phyloP scores from a whole-genome alignment of 2,329 filamentous ascomycete genomes.

The Monilinia fructicola region DNA sequence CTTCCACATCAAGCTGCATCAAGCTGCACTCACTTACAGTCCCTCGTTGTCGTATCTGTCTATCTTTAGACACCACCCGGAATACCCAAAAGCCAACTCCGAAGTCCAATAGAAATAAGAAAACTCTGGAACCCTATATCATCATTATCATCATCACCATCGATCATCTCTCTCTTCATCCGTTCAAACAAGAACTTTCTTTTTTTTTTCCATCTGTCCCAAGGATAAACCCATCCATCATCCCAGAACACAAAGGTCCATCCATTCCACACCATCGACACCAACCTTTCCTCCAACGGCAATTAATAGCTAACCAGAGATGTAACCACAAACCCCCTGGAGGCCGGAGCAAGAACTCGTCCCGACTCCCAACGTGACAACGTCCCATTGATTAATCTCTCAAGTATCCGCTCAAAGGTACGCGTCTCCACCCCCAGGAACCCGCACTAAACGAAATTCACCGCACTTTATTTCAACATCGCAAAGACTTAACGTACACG shows the following conservation, averaged over 20 bases:
- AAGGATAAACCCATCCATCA: too few relatives aligned
- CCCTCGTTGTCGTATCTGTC: too few relatives aligned
- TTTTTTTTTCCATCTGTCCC: background rate
- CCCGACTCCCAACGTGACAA: too few relatives aligned
- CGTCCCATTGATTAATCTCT: background rate
- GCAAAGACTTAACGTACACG: conserved; percentile 35
- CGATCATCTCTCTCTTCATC: background rate
- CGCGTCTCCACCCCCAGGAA: conserved; percentile 1
- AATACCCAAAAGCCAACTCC: background rate
- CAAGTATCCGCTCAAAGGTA: too few relatives aligned
- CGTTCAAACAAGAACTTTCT: background rate
- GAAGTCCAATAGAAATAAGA: background rate
- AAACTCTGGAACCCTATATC: background rate
- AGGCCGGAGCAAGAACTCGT: background rate
- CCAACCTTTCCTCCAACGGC: conserved; percentile 9
- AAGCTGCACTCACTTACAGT: too few relatives aligned
- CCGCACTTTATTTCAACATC: conserved; percentile 33
- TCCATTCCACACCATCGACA: too few relatives aligned
- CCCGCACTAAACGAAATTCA: conserved; percentile 23
- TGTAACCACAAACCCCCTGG: background rate
- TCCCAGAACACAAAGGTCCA: background rate
- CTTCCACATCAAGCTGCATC: too few relatives aligned
- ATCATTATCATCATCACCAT: background rate
- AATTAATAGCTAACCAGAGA: too few relatives aligned
- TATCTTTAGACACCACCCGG: background rate